Percentiles rank a stretch among this genome's conserved stretches.
phyloP scores from a whole-genome alignment of 306 rosid species.

The Lathyrus oleraceus region DNA sequence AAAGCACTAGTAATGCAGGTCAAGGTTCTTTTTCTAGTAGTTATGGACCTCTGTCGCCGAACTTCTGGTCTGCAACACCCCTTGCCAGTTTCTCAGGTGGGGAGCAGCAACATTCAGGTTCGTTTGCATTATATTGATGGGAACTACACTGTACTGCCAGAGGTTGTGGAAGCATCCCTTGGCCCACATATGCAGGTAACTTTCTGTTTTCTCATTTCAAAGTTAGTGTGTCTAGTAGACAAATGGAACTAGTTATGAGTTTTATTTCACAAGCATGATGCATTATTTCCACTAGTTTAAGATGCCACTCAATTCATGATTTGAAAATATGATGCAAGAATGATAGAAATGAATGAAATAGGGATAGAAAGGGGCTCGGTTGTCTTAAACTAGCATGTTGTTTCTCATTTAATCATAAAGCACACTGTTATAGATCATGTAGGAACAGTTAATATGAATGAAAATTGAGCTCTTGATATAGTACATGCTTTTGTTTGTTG shows the following conservation, averaged over 20 bases:
- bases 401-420: conserved; percentile 21
- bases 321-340: conserved; percentile 23
- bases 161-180: conserved; percentile 92
- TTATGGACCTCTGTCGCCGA: conserved; percentile 87
- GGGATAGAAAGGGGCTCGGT: background rate
- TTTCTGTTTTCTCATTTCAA: conserved; percentile 17
- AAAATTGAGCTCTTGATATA: conserved; percentile 11
- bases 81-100: conserved; percentile 92
- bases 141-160: conserved; percentile 87
- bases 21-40: conserved; percentile 81
- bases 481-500: conserved; percentile 6
- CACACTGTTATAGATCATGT: background rate
- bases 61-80: conserved; percentile 73
- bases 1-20: conserved; percentile 57
- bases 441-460: conserved; percentile 4
- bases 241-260: conserved; percentile 19
- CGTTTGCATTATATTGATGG: conserved; percentile 95
- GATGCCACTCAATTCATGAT: conserved; percentile 5
- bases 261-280: conserved; percentile 11
- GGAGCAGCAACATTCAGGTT: conserved; percentile 80
- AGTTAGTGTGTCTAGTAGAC: conserved; percentile 15
- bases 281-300: conserved; percentile 18
- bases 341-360: conserved; percentile 4
- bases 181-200: conserved; percentile 96
- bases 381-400: conserved; percentile 13